These are phyloP conservation scores for Sungouiella thailandica DNA, from an alignment of 805 yeast species.

Conservation along the genomic window DNA sequence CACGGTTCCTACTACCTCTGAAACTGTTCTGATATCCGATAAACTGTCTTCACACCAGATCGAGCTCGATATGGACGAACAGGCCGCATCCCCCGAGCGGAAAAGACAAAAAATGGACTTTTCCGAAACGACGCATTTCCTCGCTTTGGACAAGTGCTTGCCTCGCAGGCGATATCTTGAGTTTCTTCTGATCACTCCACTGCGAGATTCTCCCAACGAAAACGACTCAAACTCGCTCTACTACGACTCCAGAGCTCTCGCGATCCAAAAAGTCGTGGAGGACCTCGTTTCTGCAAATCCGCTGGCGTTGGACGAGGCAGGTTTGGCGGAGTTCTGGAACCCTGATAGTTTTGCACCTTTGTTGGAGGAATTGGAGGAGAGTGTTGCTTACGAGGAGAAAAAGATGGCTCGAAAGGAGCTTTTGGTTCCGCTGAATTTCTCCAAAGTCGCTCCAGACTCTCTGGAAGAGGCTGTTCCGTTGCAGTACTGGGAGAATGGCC, in stretches of 20 bases:
- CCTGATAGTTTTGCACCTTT: constrained; percentile 7
- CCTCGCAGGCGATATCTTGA: constrained; percentile 60
- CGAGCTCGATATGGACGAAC: constrained; percentile 1
- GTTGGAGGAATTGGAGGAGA: constrained; percentile 16
- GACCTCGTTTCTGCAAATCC: constrained; percentile 12
- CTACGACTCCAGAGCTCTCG: constrained; percentile 30
- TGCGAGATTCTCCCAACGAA: constrained; percentile 11
- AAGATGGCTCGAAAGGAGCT: constrained; percentile 11
- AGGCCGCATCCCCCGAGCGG: too few species aligned
- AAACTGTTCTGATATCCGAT: too few species aligned
- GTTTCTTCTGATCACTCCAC: constrained; percentile 34
- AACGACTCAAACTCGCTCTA: constrained; percentile 12
- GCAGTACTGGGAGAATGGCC: constrained; percentile 32
- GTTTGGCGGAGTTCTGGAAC: too few species aligned
- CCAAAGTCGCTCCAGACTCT: constrained; percentile 23
- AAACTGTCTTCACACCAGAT: too few species aligned
- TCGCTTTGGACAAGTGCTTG: constrained; percentile 83
- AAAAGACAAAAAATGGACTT: constrained; percentile 2
- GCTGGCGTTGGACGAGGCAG: constrained; percentile 4
- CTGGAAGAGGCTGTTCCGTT: constrained; percentile 15
- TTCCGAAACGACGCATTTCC: constrained; percentile 41
- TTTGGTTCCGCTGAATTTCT: constrained; percentile 20
- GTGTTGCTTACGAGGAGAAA: constrained; percentile 16
- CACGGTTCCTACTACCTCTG: too few species aligned
- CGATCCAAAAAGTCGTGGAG: constrained; percentile 33